Base-by-base conservation (phyloP, 768 basidiomycete species). In the Calvatia gigantea region DNA sequence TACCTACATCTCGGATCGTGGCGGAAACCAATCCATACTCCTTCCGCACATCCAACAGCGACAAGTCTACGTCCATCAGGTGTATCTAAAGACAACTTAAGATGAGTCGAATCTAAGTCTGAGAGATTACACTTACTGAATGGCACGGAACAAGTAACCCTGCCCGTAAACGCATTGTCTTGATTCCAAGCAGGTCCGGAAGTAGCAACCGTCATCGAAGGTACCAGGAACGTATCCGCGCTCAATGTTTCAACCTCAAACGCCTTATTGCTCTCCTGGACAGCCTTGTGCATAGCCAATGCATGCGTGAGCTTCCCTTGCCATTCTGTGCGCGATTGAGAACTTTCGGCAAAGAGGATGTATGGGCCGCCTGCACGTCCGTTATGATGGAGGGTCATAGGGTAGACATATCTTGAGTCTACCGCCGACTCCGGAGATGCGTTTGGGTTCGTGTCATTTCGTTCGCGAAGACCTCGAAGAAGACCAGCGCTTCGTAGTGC, bases 91-190 rank as follows among this genome's bases (percentile, higher is more conserved):
- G n/a, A n/a, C 19, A 82, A 80, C 8, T 82, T 83, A 63, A 82
- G 82, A 11, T 17, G 25, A 27, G 62, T 8, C 17, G 11, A 56
- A n/a, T 8, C 37, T 7, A 25, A 52, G 33, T 19, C 9, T 32
- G 50, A 15, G 33, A 29, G 27, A 11, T 12, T 25, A 14, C 21
- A 85, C 78, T 63, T 54, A 81, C 93, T 87, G 68, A 98, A 94
- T 1, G 95, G 94, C 31, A 92, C 90, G 1, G 95, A 96, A 67
- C 95, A 97, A 5, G 95, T 96, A 52, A 96, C 95, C 67, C 85
- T 91, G 21, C 91, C 91, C 0, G 81, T 83, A 51, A 88, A 87
- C 14, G 84, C 72, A 41, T 76, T 85, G 47, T 88, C 89, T 57
- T 86, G 80, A 60, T 81, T 84, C 84, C 84, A 90, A 7, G 82